These are phyloP conservation scores for Vaccinium darrowii DNA, from an alignment of 148 eudicot genomes.

Conservation along the genomic window DNA sequence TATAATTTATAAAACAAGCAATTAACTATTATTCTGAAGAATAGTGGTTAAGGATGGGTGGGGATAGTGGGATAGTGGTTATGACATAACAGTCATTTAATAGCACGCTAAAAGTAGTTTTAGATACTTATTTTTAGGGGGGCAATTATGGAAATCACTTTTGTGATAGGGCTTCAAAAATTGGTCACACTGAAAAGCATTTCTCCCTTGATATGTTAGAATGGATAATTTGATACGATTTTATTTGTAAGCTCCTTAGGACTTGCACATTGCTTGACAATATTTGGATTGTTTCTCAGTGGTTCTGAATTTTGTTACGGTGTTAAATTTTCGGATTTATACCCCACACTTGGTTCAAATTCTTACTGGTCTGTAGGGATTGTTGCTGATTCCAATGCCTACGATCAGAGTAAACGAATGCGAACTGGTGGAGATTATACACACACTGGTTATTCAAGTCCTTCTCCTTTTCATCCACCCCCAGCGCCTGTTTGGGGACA, in stretches of 20 bases:
- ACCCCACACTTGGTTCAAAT: constrained; percentile 5
- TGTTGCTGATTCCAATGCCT: constrained; percentile 70
- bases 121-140: no score
- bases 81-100: no score
- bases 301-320: background rate
- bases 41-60: no score
- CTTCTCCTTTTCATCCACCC: constrained; percentile 92
- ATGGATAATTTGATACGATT: background rate
- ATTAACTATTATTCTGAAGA: no score
- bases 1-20: no score
- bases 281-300: background rate
- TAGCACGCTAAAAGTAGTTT: no score
- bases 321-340: background rate
- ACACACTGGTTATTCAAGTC: constrained; percentile 82
- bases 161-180: no score
- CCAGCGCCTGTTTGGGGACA: constrained; percentile 93
- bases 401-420: constrained; percentile 88
- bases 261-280: background rate
- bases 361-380: constrained; percentile 46
- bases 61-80: no score
- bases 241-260: background rate
- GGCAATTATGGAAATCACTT: no score
- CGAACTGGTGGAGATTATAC: constrained; percentile 93
- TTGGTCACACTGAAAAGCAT: no score
- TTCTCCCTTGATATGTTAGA: no score